Conservation (phyloP, 139 green algal genomes). For the Asterochloris sp. region DNA sequence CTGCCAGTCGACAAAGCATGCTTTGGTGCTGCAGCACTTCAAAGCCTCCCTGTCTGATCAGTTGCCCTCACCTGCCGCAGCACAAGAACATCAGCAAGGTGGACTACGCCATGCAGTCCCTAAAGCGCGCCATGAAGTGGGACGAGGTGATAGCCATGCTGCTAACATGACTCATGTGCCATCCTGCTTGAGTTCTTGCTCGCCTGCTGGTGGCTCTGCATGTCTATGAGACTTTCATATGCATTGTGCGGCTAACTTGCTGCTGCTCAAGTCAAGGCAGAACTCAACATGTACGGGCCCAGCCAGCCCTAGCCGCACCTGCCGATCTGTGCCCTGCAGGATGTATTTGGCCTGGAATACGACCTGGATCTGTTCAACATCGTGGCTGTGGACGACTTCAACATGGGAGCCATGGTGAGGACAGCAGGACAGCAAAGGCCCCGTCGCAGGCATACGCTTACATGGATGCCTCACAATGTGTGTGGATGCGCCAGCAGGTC, state of each 20-base stretch:
- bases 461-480: no score
- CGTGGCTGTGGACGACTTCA: slow-evolving; percentile 95
- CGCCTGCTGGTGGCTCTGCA: no score
- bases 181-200: no score
- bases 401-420: slow-evolving; percentile 95
- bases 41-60: no score
- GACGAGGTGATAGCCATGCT: slow-evolving; percentile 59
- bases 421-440: slow-evolving; percentile 76
- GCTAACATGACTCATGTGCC: no score
- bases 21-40: no score
- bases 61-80: slow-evolving; percentile 1
- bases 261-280: neutral
- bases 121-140: slow-evolving; percentile 92
- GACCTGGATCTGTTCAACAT: slow-evolving; percentile 95
- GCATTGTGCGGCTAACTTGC: neutral
- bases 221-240: no score
- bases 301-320: neutral
- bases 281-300: neutral
- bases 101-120: slow-evolving; percentile 84
- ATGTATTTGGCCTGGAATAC: slow-evolving; percentile 87
- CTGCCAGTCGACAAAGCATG: no score
- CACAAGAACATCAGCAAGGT: slow-evolving; percentile 68
- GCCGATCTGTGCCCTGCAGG: slow-evolving; percentile 1
- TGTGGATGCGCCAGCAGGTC: no score
- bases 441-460: slow-evolving; percentile 28